Percentiles rank a stretch among this genome's conserved stretches.
Evolutionary conservation across 805 yeast species (phyloP).

Genomic region (Metschnikowia sp.): DNA sequence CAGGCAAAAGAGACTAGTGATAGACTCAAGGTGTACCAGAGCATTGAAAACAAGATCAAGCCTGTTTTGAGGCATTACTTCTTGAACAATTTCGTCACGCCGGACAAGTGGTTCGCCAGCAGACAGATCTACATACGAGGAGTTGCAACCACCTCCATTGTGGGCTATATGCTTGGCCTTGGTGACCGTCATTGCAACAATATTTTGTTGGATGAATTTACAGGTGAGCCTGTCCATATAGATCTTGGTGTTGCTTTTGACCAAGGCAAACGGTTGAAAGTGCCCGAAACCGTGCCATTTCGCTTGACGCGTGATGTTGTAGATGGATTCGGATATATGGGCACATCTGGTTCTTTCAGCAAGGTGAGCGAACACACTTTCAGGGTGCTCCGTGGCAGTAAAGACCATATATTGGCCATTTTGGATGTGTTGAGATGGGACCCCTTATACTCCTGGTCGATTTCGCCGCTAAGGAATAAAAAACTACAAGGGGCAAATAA

Average conservation of each 20-base stretch:
- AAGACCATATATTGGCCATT: conserved; percentile 71
- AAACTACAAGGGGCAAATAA: conserved; percentile 46
- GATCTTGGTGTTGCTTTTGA: conserved; percentile 97
- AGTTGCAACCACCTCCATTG: conserved; percentile 78
- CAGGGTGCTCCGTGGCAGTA: conserved; percentile 59
- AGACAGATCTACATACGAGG: conserved; percentile 69
- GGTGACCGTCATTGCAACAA: conserved; percentile 97
- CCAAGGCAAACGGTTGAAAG: conserved; percentile 77
- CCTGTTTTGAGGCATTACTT: conserved; percentile 77
- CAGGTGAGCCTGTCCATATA: conserved; percentile 94
- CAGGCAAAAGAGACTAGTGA: conserved; percentile 45
- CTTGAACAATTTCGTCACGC: conserved; percentile 58
- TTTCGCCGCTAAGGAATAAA: conserved; percentile 67
- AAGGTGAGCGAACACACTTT: conserved; percentile 72
- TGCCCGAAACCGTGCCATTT: conserved; percentile 94
- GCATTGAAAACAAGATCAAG: conserved; percentile 46
- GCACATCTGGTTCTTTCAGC: conserved; percentile 72
- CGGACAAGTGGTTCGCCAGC: conserved; percentile 71
- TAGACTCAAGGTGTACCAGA: conserved; percentile 44
- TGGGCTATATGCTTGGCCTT: conserved; percentile 83
- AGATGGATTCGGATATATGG: conserved; percentile 91
- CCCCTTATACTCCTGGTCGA: conserved; percentile 88
- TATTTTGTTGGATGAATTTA: conserved; percentile 69
- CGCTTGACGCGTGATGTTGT: conserved; percentile 84
- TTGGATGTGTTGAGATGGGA: conserved; percentile 86